Evolutionary conservation across 345 rosid genomes (phyloP).

Genomic region (Populus nigra): DNA sequence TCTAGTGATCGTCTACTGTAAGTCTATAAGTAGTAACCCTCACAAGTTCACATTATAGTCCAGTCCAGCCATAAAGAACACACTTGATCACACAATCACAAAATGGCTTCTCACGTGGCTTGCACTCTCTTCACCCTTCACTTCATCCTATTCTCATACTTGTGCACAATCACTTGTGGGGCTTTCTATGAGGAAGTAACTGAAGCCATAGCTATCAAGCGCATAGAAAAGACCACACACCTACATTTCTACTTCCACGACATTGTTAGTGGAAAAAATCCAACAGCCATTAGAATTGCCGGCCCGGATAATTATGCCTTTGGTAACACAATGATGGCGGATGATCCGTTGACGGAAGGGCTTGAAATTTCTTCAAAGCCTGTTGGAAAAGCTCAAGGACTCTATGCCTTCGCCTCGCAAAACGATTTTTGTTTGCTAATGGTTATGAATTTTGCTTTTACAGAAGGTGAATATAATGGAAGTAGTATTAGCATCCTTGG

Average conservation of each 20-base stretch:
- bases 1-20: not conserved
- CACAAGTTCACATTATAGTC: not conserved
- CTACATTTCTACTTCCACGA: constrained; percentile 25
- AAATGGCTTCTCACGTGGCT: constrained; percentile 12
- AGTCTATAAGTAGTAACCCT: not conserved
- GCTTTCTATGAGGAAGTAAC: constrained; percentile 33
- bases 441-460: constrained; percentile 18
- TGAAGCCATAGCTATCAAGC: constrained; percentile 27
- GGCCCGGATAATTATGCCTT: constrained; percentile 16
- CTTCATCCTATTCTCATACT: constrained; percentile 14
- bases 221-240: constrained; percentile 14
- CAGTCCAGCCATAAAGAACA: not conserved
- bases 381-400: constrained; percentile 44
- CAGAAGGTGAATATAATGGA: constrained; percentile 21
- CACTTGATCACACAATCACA: not conserved
- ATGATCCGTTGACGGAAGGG: constrained; percentile 37
- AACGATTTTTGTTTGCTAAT: constrained; percentile 2
- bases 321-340: constrained; percentile 35
- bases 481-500: constrained; percentile 29
- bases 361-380: constrained; percentile 33
- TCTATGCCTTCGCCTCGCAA: constrained; percentile 20
- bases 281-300: constrained; percentile 11
- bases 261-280: constrained; percentile 10
- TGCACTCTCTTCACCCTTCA: constrained; percentile 10
- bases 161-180: constrained; percentile 10